phyloP scores from a whole-genome alignment of 495 filamentous ascomycete genomes.

The Talaromyces nanjingensis region DNA sequence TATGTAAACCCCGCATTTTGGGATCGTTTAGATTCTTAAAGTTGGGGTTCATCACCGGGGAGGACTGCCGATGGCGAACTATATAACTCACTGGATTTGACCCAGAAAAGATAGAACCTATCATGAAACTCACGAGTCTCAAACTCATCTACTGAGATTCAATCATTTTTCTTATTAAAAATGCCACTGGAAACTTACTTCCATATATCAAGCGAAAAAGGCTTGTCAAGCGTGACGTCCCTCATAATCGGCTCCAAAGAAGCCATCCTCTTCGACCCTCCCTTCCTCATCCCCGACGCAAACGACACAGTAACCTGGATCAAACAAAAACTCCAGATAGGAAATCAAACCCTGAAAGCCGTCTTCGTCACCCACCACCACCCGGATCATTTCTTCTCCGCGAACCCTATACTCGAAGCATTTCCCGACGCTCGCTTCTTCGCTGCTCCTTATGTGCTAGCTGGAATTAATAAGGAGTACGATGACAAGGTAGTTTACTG shows the following conservation, averaged over 20 bases:
- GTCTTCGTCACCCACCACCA: slow-evolving; percentile 28
- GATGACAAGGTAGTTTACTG: slow-evolving; percentile 25
- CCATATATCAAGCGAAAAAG: slow-evolving; percentile 14
- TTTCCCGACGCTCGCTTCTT: slow-evolving; percentile 19
- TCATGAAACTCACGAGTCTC: too few relatives aligned
- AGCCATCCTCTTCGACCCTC: slow-evolving; percentile 14
- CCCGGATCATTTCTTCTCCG: slow-evolving; percentile 27
- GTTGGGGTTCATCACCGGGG: too few relatives aligned
- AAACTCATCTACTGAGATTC: neutral
- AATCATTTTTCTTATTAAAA: neutral
- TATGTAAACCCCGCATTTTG: too few relatives aligned
- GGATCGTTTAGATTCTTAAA: too few relatives aligned
- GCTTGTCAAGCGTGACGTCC: slow-evolving; percentile 16
- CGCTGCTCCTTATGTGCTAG: slow-evolving; percentile 24
- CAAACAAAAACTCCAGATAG: slow-evolving; percentile 9
- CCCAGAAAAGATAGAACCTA: too few relatives aligned
- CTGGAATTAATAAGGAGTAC: slow-evolving; percentile 23
- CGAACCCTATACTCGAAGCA: slow-evolving; percentile 23
- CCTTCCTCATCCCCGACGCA: slow-evolving; percentile 18
- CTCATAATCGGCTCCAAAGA: slow-evolving; percentile 10
- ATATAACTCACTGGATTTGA: too few relatives aligned
- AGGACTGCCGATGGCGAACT: too few relatives aligned
- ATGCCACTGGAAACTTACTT: slow-evolving; percentile 15
- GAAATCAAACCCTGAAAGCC: slow-evolving; percentile 14
- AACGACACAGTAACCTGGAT: slow-evolving; percentile 16